Base-by-base conservation (phyloP, 2,329 filamentous ascomycete species). In the Penicillium sp. region DNA sequence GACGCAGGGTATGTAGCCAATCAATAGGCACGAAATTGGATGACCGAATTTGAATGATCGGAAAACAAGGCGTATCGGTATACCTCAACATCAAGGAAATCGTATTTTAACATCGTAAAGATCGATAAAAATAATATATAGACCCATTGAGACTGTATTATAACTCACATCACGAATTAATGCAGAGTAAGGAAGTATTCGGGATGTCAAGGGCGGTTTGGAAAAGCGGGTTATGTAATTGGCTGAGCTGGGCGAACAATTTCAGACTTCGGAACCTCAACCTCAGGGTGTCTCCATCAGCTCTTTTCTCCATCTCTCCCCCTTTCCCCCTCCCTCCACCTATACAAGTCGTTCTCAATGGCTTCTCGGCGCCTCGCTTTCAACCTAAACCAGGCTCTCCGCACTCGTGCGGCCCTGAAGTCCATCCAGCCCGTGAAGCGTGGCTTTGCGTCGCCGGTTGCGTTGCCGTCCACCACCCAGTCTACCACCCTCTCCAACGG, bases 401-500 rank as follows among this genome's bases (percentile, higher is more conserved):
- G 92, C 84, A 90, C 83, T 82, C 90, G 91, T 79, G 85, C 89
- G 79, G 89, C 90, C 79, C 84, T 94, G 79, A 88, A 89, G 78
- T 83, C 89, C 75, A 82, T 91, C 76, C 82, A 86, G 77, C 84
- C 89, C 68, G 82, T 94, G 79, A 88, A 86, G 79, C 87, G 93
- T 82, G 89, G 90, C 75, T 91, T 97, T 76, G 93, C 93, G 73
- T 93, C 92, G 68, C 92, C 93, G 70, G 87, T 94, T 63, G 70
- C 70, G 55, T 65, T 75, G 84, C 87, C 79, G 82, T 87, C 82
- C 65, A 93, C 90, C 83, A 97, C 92, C 71, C 89, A 97, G 84
- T 92, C 90, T 72, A 97, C 94, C 64, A 99, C 94, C 55, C 85
- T 99, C 75, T 90, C 88, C 81, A 99, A 97, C 84, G 94, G 94